Conservation (phyloP, 2,329 filamentous ascomycete species). For the Botrytis pseudocinerea region DNA sequence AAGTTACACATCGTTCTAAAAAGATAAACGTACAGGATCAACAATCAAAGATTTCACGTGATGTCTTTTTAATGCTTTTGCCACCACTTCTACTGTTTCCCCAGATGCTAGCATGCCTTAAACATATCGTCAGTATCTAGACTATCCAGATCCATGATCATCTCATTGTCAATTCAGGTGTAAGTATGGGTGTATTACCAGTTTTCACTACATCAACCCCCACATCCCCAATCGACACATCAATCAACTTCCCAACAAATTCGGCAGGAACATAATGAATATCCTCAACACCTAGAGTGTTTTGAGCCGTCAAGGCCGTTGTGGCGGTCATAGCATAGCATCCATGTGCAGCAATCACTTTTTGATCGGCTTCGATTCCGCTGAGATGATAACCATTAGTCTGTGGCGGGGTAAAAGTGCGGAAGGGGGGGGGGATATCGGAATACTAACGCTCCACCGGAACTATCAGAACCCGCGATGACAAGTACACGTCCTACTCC, state of each 20-base stretch:
- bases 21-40: slow-evolving; percentile 63
- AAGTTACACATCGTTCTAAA: not conserved
- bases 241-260: slow-evolving; percentile 83
- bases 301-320: slow-evolving; percentile 93
- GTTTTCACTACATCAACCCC: slow-evolving; percentile 90
- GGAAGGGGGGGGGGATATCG: slow-evolving; percentile 19
- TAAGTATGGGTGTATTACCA: slow-evolving; percentile 55
- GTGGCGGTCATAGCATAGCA: slow-evolving; percentile 97
- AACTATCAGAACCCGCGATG: slow-evolving; percentile 73
- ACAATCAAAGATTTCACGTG: slow-evolving; percentile 62
- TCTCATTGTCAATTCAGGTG: not conserved
- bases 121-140: slow-evolving; percentile 7
- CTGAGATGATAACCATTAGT: slow-evolving; percentile 48
- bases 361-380: slow-evolving; percentile 93
- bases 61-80: slow-evolving; percentile 60
- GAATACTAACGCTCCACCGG: slow-evolving; percentile 67
- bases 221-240: slow-evolving; percentile 80
- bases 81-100: slow-evolving; percentile 68
- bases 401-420: slow-evolving; percentile 21
- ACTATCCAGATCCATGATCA: not conserved
- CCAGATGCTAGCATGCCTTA: slow-evolving; percentile 80
- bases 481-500: slow-evolving; percentile 58
- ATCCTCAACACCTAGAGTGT: slow-evolving; percentile 79
- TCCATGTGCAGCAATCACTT: slow-evolving; percentile 86
- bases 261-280: slow-evolving; percentile 76